Base-by-base conservation (phyloP, 73 alveolate species). In the Diophrys sp. region DNA sequence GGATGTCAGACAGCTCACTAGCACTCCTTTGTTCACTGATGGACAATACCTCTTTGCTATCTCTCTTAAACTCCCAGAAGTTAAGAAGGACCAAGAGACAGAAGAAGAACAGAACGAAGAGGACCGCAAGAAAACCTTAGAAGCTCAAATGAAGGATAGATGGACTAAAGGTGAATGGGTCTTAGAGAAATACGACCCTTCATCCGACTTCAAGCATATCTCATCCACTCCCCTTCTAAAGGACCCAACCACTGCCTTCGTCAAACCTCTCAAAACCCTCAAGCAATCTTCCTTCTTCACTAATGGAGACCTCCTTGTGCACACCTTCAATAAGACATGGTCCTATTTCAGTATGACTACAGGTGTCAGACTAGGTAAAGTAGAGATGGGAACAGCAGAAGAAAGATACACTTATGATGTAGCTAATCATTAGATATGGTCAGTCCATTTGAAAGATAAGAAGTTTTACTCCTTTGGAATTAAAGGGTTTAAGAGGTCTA, bases 21-120 rank as follows among this genome's bases (percentile, higher is more conserved):
- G 11, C 30, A 73, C 93, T 31, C 93, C 93, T 0, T 27, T 86
- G 28, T 54, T 86, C 70, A 74, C 89, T 55, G 93, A 86, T 54
- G 89, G 89, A 0, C 29, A 70, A 25, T 68, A 74, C 75, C 66
- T 86, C 79, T 86, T 70, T 55, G 89, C 74, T 5, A 54, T 86
- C 1, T 77, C 93, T 2, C 18, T 44, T 11, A 18, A 44, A 44
- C 62, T 44, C 62, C 62, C 62, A 44, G 62, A 5, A 44, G 5
- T 44, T 18, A 44, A 18, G 18, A 44, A 44, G 18, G 62, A 44
- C 5, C 5, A 44, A 11, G 29, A 68, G 8, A n/a, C 25, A 26
- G 44, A 14, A 11, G 2, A 14, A 62, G 72, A 62, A 25, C 8
- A 62, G 14, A 25, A 25, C 29, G 76, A 32, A 44, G 72, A 73